Base-by-base conservation (phyloP, 306 rosid species). In the Glycine soja region DNA sequence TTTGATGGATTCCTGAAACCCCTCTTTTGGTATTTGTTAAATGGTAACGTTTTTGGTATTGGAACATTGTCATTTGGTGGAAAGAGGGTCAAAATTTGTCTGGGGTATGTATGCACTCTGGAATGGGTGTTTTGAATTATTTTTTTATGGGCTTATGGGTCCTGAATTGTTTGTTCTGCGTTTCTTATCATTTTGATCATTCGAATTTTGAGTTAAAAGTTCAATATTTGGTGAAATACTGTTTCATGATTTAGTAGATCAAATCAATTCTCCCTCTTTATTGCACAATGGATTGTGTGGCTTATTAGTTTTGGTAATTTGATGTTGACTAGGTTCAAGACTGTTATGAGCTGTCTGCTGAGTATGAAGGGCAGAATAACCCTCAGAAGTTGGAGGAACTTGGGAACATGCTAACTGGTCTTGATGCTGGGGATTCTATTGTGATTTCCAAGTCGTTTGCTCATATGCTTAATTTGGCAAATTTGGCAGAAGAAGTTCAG, bases 401-500 rank as follows among this genome's bases (percentile, higher is more conserved):
- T 34, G 98, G 98, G 67, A 91, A 90, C 79, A 88, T 83, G 75
- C 80, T 93, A 8, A 93, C 92, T 18, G 90, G 92, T 84, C 86
- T 93, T 87, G 98, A 93, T 59, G 94, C 98, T 3, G 98, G 98
- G 74, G 97, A 93, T 66, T 90, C 98, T 12, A 93, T 93, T 12
- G 98, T 93, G 16, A 77, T 93, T 72, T 90, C 98, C 0, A 93
- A 93, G 81, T 91, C 98, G 7, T 93, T 93, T 65, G 84, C 98
- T 74, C 94, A 93, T 82, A 93, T 93, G 98, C 98, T 93, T 82
- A 93, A 74, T 85, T 81, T 93, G 90, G 98, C 97, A 78, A 91
- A 93, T 78, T 86, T 93, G 86, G 98, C 97, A 0, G 98, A 93
- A 91, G 97, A 93, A 80, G 97, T 93, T 75, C 97, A 93, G 84